Evolutionary conservation across 306 rosid species (phyloP).

Genomic region (Oemleria cerasiformis): DNA sequence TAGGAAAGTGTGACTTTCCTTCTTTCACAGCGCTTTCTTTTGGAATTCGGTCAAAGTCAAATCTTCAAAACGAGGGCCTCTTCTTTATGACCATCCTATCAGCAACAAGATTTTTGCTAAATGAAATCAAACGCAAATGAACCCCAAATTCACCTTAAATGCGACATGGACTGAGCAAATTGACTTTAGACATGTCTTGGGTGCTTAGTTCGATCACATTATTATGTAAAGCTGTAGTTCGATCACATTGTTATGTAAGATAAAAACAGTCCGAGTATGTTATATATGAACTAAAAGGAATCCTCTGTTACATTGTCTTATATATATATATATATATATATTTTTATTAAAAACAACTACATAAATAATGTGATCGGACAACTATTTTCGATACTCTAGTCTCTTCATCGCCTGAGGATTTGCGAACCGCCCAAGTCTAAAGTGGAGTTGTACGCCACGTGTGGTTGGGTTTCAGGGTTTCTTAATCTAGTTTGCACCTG

Average conservation of each 20-base stretch:
- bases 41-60: slow-evolving; percentile 78
- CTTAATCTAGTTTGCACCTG: not conserved
- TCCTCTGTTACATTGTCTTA: no score
- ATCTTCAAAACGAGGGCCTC: slow-evolving; percentile 46
- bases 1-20: slow-evolving; percentile 89
- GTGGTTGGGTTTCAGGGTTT: not conserved
- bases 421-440: not conserved
- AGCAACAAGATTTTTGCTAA: slow-evolving; percentile 8
- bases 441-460: not conserved
- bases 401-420: not conserved
- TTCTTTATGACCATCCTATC: slow-evolving; percentile 9
- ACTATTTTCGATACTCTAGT: not conserved
- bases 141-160: not conserved
- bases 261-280: no score
- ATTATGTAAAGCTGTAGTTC: no score
- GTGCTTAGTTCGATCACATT: no score
- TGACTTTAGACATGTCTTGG: no score
- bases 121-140: slow-evolving; percentile 28
- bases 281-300: no score
- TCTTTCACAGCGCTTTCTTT: slow-evolving; percentile 56
- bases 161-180: not conserved
- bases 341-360: no score
- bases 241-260: no score
- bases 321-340: no score
- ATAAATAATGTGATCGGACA: no score